Evolutionary conservation across 371 early-diverging fungal genomes (phyloP).

Genomic region (Entomophthora muscae): DNA sequence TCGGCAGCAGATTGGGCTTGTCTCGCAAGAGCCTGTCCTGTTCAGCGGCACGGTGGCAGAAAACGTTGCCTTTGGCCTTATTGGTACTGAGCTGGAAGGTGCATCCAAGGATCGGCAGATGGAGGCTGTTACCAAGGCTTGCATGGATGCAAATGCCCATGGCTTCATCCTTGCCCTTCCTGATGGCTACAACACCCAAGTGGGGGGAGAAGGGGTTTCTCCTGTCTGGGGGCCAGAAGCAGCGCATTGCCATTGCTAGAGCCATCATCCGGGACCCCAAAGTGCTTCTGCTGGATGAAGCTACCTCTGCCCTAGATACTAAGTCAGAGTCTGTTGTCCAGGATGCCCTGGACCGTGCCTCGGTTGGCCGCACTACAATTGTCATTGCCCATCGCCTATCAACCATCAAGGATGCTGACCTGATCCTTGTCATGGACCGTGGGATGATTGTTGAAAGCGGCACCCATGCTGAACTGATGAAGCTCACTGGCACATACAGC

Average conservation of each 20-base stretch:
- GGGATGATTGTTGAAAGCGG: constrained; percentile 58
- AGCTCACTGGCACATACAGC: constrained; percentile 17
- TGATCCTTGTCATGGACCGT: constrained; percentile 58
- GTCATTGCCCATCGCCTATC: constrained; percentile 62
- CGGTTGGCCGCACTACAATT: constrained; percentile 49
- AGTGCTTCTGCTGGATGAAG: no score
- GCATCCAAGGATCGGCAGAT: constrained; percentile 39
- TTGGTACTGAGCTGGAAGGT: constrained; percentile 26
- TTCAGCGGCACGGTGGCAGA: constrained; percentile 63
- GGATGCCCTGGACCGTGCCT: constrained; percentile 39
- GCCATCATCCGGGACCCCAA: constrained; percentile 45
- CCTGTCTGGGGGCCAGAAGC: no score
- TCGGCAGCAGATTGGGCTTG: constrained; percentile 41
- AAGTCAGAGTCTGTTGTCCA: constrained; percentile 53
- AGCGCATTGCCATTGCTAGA: constrained; percentile 32
- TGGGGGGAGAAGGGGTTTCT: constrained; percentile 35
- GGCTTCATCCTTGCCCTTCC: constrained; percentile 46
- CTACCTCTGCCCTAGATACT: constrained; percentile 50
- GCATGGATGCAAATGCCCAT: no score
- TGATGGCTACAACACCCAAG: constrained; percentile 47
- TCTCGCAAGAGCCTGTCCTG: constrained; percentile 65
- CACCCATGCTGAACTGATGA: constrained; percentile 47
- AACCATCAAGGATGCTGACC: constrained; percentile 44
- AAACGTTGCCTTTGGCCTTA: constrained; percentile 43
- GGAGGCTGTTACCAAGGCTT: constrained; percentile 36